phyloP scores from a whole-genome alignment of 2,329 filamentous ascomycete genomes.

The Fusarium aywerte region DNA sequence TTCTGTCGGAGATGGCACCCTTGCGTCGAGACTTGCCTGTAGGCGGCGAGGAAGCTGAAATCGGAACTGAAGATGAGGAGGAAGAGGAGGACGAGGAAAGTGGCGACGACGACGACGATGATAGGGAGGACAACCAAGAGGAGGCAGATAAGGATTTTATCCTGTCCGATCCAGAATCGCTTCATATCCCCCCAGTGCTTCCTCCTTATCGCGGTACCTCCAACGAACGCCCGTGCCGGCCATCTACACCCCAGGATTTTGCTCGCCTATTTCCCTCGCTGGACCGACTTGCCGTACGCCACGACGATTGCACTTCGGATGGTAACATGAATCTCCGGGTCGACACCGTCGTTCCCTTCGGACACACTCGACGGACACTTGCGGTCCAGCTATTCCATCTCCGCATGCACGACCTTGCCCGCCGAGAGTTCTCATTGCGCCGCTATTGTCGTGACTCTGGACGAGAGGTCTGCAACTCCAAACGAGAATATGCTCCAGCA shows the following conservation, averaged over 20 bases:
- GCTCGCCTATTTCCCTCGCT: slow-evolving; percentile 86
- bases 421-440: slow-evolving; percentile 88
- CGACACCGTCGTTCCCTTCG: slow-evolving; percentile 75
- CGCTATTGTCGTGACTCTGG: slow-evolving; percentile 94
- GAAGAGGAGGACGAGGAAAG: slow-evolving; percentile 36
- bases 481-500: slow-evolving; percentile 67
- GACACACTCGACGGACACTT: slow-evolving; percentile 70
- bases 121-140: slow-evolving; percentile 45
- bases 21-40: slow-evolving; percentile 40
- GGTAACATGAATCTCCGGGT: slow-evolving; percentile 97
- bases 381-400: slow-evolving; percentile 87
- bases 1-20: slow-evolving; percentile 55
- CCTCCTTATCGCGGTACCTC: slow-evolving; percentile 71
- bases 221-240: slow-evolving; percentile 70
- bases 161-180: slow-evolving; percentile 44
- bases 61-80: slow-evolving; percentile 39
- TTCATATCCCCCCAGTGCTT: slow-evolving; percentile 60
- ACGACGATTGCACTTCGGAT: slow-evolving; percentile 89
- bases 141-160: slow-evolving; percentile 44
- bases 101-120: slow-evolving; percentile 49
- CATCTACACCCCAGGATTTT: slow-evolving; percentile 85
- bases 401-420: slow-evolving; percentile 90
- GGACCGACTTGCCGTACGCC: slow-evolving; percentile 81
- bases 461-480: slow-evolving; percentile 88
- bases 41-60: slow-evolving; percentile 40